Evolutionary conservation across 1,284 basidiomycete genomes (phyloP).

Genomic region (Boletus albobrunnescens): DNA sequence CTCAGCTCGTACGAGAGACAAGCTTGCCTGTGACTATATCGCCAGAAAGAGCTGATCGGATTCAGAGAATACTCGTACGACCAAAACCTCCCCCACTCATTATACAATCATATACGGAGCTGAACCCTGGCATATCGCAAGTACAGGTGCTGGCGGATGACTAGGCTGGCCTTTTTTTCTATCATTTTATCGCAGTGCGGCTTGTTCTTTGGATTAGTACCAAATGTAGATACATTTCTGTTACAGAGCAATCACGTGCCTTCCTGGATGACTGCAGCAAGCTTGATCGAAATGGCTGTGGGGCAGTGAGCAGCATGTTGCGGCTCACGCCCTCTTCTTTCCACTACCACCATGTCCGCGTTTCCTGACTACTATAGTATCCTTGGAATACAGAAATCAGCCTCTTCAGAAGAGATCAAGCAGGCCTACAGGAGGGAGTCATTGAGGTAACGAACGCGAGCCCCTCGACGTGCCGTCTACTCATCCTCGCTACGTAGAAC

Average conservation of each 20-base stretch:
- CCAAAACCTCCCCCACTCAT: slow-evolving; percentile 42
- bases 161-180: slow-evolving; percentile 5
- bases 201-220: not conserved
- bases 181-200: slow-evolving; percentile 7
- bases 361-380: slow-evolving; percentile 78
- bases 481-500: slow-evolving; percentile 47
- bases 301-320: slow-evolving; percentile 9
- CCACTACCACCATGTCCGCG: slow-evolving; percentile 44
- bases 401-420: slow-evolving; percentile 70
- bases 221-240: not conserved
- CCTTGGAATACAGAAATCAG: slow-evolving; percentile 53
- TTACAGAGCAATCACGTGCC: slow-evolving; percentile 5
- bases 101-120: slow-evolving; percentile 14
- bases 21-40: slow-evolving; percentile 33
- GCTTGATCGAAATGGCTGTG: slow-evolving; percentile 10
- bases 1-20: slow-evolving; percentile 26
- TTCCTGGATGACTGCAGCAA: not conserved
- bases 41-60: slow-evolving; percentile 27
- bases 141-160: slow-evolving; percentile 22
- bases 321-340: slow-evolving; percentile 3
- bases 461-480: slow-evolving; percentile 7
- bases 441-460: slow-evolving; percentile 41
- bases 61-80: slow-evolving; percentile 40
- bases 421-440: slow-evolving; percentile 84
- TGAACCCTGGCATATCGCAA: slow-evolving; percentile 3